Percentiles rank a stretch among this genome's conserved stretches.
phyloP scores from a whole-genome alignment of 2,329 filamentous ascomycete genomes.

The Fusarium longipes region DNA sequence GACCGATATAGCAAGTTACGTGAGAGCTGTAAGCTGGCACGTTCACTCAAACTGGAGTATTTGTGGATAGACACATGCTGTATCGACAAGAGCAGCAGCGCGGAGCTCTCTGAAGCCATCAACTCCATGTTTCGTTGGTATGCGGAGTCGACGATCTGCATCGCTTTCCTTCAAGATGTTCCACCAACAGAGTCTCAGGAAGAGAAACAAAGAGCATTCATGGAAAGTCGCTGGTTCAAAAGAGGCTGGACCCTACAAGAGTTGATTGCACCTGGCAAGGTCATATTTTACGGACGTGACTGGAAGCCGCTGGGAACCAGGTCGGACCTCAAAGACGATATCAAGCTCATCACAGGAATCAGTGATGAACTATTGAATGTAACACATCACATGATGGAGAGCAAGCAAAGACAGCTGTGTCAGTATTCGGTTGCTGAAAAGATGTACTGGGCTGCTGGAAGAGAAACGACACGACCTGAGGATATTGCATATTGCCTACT shows the following conservation, averaged over 20 bases:
- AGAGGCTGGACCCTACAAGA: conserved; percentile 49
- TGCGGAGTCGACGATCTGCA: conserved; percentile 42
- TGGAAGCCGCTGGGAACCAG: conserved; percentile 39
- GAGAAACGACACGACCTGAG: conserved; percentile 47
- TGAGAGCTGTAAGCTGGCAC: conserved; percentile 36
- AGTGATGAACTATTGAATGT: conserved; percentile 32
- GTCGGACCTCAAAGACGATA: conserved; percentile 32
- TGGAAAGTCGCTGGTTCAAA: conserved; percentile 42
- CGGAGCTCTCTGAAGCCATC: conserved; percentile 49
- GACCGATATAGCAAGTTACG: conserved; percentile 37
- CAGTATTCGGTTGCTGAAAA: conserved; percentile 44
- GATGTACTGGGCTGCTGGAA: conserved; percentile 48
- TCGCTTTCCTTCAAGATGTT: conserved; percentile 45
- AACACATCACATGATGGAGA: conserved; percentile 19
- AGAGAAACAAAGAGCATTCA: conserved; percentile 3
- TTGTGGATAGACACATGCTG: conserved; percentile 51
- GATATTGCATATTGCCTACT: conserved; percentile 50
- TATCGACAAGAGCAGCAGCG: conserved; percentile 49
- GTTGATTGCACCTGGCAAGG: conserved; percentile 44
- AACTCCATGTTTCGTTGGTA: conserved; percentile 53
- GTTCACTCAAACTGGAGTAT: conserved; percentile 34
- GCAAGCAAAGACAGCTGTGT: conserved; percentile 5
- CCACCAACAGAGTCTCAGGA: not conserved
- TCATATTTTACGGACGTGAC: conserved; percentile 42
- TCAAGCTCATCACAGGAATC: conserved; percentile 36